Evolutionary conservation across 345 rosid species (phyloP).

Genomic region (Euclidium syriacum): DNA sequence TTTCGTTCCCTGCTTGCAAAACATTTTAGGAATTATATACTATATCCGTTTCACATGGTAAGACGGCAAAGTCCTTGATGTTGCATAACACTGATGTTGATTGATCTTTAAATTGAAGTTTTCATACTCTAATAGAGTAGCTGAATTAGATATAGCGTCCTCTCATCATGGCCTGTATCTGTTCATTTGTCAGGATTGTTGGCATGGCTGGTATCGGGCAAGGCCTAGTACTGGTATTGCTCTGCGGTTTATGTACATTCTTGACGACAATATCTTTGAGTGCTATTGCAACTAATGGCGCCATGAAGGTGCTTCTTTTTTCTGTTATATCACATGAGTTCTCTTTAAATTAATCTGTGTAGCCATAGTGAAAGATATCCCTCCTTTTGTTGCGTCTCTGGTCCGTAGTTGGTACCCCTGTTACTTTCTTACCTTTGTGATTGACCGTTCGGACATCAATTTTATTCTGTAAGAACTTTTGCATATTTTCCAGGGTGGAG

Average conservation of each 20-base stretch:
- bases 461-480: not conserved
- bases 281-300: slow-evolving; percentile 99
- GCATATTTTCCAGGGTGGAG: slow-evolving; percentile 53
- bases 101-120: not conserved
- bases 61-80: slow-evolving; percentile 15
- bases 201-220: slow-evolving; percentile 97
- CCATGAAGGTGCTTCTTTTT: slow-evolving; percentile 77
- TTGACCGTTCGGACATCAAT: slow-evolving; percentile 2
- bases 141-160: not conserved
- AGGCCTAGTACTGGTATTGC: slow-evolving; percentile 68
- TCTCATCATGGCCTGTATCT: slow-evolving; percentile 17
- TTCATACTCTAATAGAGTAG: not conserved
- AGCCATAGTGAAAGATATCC: not conserved
- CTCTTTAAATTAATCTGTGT: not conserved
- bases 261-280: slow-evolving; percentile 88
- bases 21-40: slow-evolving; percentile 95
- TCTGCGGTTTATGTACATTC: slow-evolving; percentile 94
- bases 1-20: slow-evolving; percentile 95
- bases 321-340: not conserved
- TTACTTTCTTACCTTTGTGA: slow-evolving; percentile 4
- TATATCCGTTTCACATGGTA: slow-evolving; percentile 99
- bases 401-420: not conserved
- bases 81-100: slow-evolving; percentile 2
- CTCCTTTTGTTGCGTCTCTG: slow-evolving; percentile 10
- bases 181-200: slow-evolving; percentile 74